Evolutionary conservation across 2,329 filamentous ascomycete species (phyloP), one percentile per base, ranked within the genome.

Genomic region (Clonostachys rhizophaga): DNA sequence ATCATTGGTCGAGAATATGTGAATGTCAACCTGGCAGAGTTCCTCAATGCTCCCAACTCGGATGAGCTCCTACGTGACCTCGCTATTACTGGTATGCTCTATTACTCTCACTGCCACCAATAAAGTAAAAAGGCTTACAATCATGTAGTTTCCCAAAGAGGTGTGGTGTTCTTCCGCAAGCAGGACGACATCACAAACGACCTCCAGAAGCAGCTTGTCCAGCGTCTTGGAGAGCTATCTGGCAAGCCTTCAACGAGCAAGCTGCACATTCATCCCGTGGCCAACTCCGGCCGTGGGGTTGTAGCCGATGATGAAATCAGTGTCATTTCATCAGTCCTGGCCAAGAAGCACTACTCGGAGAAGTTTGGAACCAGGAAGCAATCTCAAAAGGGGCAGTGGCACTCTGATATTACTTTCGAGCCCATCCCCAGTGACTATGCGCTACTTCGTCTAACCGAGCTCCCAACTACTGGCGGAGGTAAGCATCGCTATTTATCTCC

Each of bases 141-240:
- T 36, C 40, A n/a, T 36, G 33, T 5, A 48, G 83, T 88, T 53
- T 87, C 84, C 2, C 77, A 81, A 50, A 78, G 84, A 1, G 84
- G 84, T 10, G 84, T 88, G 5, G 83, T 87, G 34, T 86, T 87
- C 67, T 86, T 88, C 66, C 78, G 83, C 17, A 74, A 77, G 33
- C 84, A 89, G 52, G 71, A 84, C 57, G 68, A 71, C 35, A 63
- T 87, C 36, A 75, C 73, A 52, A 76, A 85, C 57, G 78, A 81
- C 2, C 71, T 84, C 3, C 83, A 86, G 56, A 89, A 89, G 65
- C 68, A 82, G 46, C 70, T 89, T 1, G 78, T 82, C 17, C 73
- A 84, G 42, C 71, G 75, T 1, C 72, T 86, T 1, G 82, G 82
- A 11, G 65, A 81, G 57, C 69, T 83, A 1, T 71, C 76, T 0